Base-by-base conservation (phyloP, 441 rosid genomes). In the Aleurites moluccanus region DNA sequence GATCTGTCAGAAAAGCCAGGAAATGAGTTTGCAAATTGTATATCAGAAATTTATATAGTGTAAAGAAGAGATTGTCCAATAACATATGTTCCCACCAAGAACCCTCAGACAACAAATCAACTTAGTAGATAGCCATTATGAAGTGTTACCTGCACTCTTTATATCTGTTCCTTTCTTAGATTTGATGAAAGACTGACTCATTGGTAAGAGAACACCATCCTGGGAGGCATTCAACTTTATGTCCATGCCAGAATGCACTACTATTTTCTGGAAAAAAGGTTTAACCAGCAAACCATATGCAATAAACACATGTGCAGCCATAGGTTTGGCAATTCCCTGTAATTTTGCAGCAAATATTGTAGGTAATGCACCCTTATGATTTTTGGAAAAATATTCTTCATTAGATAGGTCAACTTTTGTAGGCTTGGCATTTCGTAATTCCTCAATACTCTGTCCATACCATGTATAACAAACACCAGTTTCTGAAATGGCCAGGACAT, bases 401-500 rank as follows among this genome's bases (percentile, higher is more conserved):
- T 57, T 69, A 62, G 91, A 83, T 78, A 87, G 69, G 61, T 83
- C 80, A 77, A 92, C 85, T 85, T 89, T 92, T 38, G 97, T 85
- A 80, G 99, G 88, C 76, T 82, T 90, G 35, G 89, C 79, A 76
- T 53, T 80, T 74, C 84, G 71, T 70, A 96, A 80, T 73, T 88
- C 92, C 80, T 87, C 92, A 55, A 88, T 73, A 83, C 77, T 86
- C 78, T 83, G 79, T 69, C 92, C 97, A 79, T 77, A 79, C 99
- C 99, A 96, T 73, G 87, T 87, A 80, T 92, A 96, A 80, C 98
- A 90, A 77, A 90, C 87, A 60, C 98, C 99, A 63, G 79, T 78
- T 84, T 92, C 99, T 57, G 99, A 93, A 73, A 96, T 83, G 40
- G 99, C 97, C 79, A 93, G 76, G 63, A 93, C 85, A 73, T 80